These are phyloP conservation scores for Exophiala oligosperma DNA, from an alignment of 2,329 filamentous ascomycete species.

Conservation along the genomic window DNA sequence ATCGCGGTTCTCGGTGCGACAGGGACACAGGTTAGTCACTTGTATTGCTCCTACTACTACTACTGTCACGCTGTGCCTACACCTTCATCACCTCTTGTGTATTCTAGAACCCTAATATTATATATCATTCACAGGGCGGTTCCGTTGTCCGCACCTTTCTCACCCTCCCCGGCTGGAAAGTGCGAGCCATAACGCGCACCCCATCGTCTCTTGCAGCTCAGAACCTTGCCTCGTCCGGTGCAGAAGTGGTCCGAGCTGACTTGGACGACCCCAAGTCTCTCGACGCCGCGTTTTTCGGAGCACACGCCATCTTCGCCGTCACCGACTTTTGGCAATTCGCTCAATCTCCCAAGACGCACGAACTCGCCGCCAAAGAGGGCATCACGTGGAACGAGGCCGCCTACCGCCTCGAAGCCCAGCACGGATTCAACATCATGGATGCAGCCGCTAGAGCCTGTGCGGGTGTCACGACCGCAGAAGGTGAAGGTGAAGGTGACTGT, in stretches of 20 bases:
- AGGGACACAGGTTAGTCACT: neutral
- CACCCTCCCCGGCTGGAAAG: constrained; percentile 4
- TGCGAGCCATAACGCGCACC: constrained; percentile 9
- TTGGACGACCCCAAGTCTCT: constrained; percentile 11
- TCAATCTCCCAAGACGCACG: neutral
- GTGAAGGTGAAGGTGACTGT: no score
- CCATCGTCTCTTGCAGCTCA: neutral
- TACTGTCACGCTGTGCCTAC: no score
- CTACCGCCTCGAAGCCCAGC: constrained; percentile 34
- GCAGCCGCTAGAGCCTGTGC: constrained; percentile 32
- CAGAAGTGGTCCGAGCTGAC: constrained; percentile 7
- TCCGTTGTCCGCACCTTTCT: constrained; percentile 8
- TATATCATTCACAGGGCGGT: neutral
- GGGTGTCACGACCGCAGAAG: constrained; percentile 14
- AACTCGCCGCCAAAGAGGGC: neutral
- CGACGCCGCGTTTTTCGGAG: constrained; percentile 7
- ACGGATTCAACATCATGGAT: constrained; percentile 40
- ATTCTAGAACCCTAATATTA: neutral
- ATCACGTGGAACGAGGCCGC: constrained; percentile 14
- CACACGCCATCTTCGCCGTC: constrained; percentile 12
- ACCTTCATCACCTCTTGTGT: no score
- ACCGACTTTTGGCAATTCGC: constrained; percentile 17
- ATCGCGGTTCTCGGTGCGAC: constrained; percentile 8
- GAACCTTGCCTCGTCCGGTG: neutral
- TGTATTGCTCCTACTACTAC: no score